A percentile compares a stretch with the other conserved stretches of the same genome.
These are phyloP conservation scores for Gnaphalium uliginosum DNA, from an alignment of 129 eudicot species.

Conservation along the genomic window DNA sequence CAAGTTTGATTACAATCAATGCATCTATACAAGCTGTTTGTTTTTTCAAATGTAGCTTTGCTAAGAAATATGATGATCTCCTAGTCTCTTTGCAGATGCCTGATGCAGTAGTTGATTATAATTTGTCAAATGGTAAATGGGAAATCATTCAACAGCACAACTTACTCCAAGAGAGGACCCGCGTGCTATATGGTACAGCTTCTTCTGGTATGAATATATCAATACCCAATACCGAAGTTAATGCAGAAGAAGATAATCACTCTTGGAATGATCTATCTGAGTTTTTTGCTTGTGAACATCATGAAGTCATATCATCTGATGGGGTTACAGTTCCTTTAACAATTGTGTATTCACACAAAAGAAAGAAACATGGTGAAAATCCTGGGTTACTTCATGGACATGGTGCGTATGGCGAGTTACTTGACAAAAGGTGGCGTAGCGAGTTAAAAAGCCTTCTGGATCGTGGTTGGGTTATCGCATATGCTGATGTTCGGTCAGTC, in stretches of 20 bases:
- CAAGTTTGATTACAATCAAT: slow-evolving; percentile 2
- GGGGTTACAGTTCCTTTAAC: slow-evolving; percentile 76
- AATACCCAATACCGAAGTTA: slow-evolving; percentile 24
- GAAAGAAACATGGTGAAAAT: slow-evolving; percentile 47
- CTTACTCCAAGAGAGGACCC: slow-evolving; percentile 74
- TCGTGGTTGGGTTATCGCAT: slow-evolving; percentile 96
- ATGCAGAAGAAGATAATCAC: slow-evolving; percentile 40
- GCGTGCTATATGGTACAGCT: slow-evolving; percentile 67
- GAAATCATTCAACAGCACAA: slow-evolving; percentile 82
- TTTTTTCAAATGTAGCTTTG: not conserved
- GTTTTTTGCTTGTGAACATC: slow-evolving; percentile 81
- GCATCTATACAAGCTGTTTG: not conserved
- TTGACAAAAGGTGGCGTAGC: slow-evolving; percentile 87
- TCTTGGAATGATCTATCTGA: slow-evolving; percentile 86
- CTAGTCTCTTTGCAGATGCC: slow-evolving; percentile 67
- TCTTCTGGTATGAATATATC: slow-evolving; percentile 39
- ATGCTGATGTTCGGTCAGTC: slow-evolving; percentile 94
- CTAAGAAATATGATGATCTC: slow-evolving; percentile 15
- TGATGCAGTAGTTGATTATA: slow-evolving; percentile 92
- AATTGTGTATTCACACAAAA: slow-evolving; percentile 66
- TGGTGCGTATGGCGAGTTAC: slow-evolving; percentile 94
- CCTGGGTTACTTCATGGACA: slow-evolving; percentile 93
- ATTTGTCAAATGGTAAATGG: slow-evolving; percentile 70
- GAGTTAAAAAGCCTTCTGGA: slow-evolving; percentile 94
- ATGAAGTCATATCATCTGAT: slow-evolving; percentile 71